Evolutionary conservation across 768 basidiomycete species (phyloP), one percentile per base, ranked within the genome.

Genomic region (Suillus ampliporus): DNA sequence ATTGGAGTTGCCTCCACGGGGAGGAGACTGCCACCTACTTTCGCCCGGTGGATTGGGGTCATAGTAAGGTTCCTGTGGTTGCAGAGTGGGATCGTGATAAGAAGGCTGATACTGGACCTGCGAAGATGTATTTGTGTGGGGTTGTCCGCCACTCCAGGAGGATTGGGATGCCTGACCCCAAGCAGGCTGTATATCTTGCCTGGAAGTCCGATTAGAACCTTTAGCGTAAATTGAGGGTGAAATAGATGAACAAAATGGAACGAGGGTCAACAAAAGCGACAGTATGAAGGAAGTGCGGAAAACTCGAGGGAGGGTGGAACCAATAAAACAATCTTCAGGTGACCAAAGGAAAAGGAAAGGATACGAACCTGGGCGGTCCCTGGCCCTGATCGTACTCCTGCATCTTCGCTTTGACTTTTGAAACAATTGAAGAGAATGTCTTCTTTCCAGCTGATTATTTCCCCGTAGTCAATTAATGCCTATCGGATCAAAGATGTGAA

Each of bases 341-440:
- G 23, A 40, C 21, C 5, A 17, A 37, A 15, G 14, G 17, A 23
- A 37, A 38, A 4, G 15, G 21, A 37, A 38, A 4, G 15, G 21
- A 40, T 40, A 21, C 59, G 11, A 65, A 52, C 28, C 69, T 63
- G 8, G 65, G 60, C 59, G 66, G 44, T 31, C 71, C 68, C 50
- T 73, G 68, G 17, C 72, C 71, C 68, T 87, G 85, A 43, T 94
- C 92, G 64, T 86, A 87, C 68, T 94, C 93, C 69, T 90, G 89
- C 62, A 94, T 86, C 83, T 94, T 94, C 6, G 91, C 87, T 71
- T 87, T 93, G 52, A 93, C 90, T 72, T 90, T 94, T 38, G 86
- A 86, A 44, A 94, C 81, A 31, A 94, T 72, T 10, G 78, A 83
- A 52, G 83, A 87, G 73, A 94, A 84, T 0, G 92, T 94, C 76